Evolutionary conservation across 352 stramenopile species (phyloP).

Genomic region (Phytopythium delawarense): DNA sequence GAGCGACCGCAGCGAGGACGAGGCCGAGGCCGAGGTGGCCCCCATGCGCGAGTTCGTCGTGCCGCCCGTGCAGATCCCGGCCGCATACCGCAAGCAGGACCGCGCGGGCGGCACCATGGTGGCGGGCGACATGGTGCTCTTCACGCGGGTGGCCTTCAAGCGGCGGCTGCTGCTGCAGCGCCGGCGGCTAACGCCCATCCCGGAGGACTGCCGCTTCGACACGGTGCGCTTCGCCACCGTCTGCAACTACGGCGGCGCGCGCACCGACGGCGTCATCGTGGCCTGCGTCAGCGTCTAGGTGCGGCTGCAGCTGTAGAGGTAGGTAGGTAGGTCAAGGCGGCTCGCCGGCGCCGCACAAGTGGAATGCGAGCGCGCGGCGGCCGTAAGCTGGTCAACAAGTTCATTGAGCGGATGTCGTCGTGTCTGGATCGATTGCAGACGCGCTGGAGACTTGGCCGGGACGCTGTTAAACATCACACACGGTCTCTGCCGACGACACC

Average conservation of each 20-base stretch:
- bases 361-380: not conserved
- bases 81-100: conserved; percentile 24
- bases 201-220: conserved; percentile 9
- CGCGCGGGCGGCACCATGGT: conserved; percentile 26
- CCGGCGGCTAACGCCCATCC: conserved; percentile 12
- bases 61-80: conserved; percentile 27
- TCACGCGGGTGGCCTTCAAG: conserved; percentile 33
- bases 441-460: too few relatives aligned
- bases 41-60: conserved; percentile 12
- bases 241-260: not conserved
- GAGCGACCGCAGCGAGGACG: conserved; percentile 8
- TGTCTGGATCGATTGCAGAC: too few relatives aligned
- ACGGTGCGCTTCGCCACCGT: not conserved
- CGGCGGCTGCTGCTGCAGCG: conserved; percentile 13
- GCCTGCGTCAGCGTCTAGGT: not conserved
- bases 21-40: conserved; percentile 8
- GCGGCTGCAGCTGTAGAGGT: not conserved
- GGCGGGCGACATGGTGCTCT: conserved; percentile 22
- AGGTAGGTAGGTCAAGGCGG: not conserved
- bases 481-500: not conserved
- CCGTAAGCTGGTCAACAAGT: not conserved
- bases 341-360: not conserved
- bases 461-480: not conserved
- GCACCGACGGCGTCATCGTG: not conserved
- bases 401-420: not conserved